Conservation (phyloP, 306 rosid genomes). For the Herpetospermum pedunculosum region DNA sequence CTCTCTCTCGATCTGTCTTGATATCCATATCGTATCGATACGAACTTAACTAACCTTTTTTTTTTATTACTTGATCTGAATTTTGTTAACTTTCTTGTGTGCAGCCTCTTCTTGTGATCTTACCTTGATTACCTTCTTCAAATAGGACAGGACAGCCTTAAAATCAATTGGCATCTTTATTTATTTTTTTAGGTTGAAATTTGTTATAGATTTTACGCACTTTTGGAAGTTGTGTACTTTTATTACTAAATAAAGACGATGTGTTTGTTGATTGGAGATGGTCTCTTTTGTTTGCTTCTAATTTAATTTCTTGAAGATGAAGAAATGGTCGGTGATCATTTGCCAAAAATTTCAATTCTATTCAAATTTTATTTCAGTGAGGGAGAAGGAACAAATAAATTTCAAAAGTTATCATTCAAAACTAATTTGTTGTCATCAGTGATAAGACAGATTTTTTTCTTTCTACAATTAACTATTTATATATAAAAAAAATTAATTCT, state of each 20-base stretch:
- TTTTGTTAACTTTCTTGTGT: neutral
- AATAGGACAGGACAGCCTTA: neutral
- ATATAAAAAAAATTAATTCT: no score
- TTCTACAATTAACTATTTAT: no score
- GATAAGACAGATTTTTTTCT: no score
- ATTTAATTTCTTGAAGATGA: no score
- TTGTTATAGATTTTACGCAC: neutral
- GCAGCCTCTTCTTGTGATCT: constrained; percentile 20
- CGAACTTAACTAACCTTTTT: neutral
- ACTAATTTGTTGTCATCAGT: no score
- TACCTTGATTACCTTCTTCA: constrained; percentile 4
- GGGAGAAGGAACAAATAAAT: no score
- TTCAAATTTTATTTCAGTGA: no score
- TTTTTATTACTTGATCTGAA: neutral
- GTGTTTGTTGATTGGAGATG: neutral
- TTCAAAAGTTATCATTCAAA: no score
- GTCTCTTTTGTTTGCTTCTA: neutral
- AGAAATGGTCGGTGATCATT: no score
- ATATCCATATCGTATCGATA: neutral
- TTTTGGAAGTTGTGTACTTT: neutral
- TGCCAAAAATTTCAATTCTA: no score
- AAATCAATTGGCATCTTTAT: neutral
- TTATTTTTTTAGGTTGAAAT: neutral
- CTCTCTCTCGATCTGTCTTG: constrained; percentile 3
- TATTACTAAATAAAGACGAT: neutral